Evolutionary conservation across 352 stramenopile genomes (phyloP).

Genomic region (Phytophthora podocarpi): DNA sequence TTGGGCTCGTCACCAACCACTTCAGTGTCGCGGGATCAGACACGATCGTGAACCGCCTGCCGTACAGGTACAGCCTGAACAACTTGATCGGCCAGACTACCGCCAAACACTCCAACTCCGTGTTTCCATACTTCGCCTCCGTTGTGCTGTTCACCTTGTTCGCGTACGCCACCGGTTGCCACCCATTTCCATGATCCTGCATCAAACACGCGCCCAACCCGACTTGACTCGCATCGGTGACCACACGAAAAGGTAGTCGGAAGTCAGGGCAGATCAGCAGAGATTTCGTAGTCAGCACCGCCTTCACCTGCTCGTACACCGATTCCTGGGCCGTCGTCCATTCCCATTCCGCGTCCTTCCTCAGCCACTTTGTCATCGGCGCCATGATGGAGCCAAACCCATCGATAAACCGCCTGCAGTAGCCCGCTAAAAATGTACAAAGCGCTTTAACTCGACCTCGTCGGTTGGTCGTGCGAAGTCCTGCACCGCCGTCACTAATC

Average conservation of each 20-base stretch:
- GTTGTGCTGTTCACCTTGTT: not conserved
- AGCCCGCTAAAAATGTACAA: too few relatives aligned
- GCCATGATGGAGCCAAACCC: too few relatives aligned
- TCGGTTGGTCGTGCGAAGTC: not conserved
- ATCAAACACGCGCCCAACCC: not conserved
- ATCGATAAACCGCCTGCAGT: too few relatives aligned
- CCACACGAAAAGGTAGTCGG: not conserved
- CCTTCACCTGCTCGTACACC: not conserved
- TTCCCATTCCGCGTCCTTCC: not conserved
- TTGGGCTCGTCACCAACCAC: not conserved
- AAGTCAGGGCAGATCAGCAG: not conserved
- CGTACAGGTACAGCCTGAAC: not conserved
- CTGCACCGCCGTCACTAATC: not conserved
- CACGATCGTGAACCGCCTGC: not conserved
- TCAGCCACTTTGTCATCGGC: conserved; percentile 22
- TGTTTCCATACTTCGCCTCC: not conserved
- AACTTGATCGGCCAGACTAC: too few relatives aligned
- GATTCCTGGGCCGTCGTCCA: not conserved
- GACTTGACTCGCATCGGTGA: not conserved
- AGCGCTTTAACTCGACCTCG: not conserved
- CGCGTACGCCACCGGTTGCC: too few relatives aligned
- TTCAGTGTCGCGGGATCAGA: not conserved
- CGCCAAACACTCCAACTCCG: not conserved
- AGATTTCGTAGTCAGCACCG: not conserved
- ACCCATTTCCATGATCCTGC: not conserved